A percentile compares a stretch with the other conserved stretches of the same genome.
Conservation (phyloP, 2,329 filamentous ascomycete genomes). For the Pezicula carpinea region DNA sequence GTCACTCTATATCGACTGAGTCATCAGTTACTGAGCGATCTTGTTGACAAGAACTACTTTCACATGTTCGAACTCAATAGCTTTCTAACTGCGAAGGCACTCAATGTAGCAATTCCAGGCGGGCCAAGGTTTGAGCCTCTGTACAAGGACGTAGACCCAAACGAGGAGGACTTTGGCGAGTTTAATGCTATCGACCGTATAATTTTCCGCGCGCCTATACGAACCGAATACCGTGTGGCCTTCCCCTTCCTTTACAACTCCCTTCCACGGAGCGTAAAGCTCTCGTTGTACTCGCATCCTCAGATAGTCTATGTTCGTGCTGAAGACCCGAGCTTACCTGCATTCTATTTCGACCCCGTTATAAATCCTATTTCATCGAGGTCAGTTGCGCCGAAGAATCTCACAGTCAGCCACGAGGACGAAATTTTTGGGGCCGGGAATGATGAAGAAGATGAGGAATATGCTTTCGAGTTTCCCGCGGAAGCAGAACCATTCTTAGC, state of each 20-base stretch:
- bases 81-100: constrained; percentile 90
- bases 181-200: constrained; percentile 99
- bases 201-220: constrained; percentile 92
- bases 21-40: constrained; percentile 83
- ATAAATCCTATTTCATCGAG: constrained; percentile 97
- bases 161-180: constrained; percentile 98
- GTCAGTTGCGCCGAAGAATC: constrained; percentile 88
- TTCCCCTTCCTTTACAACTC: constrained; percentile 97
- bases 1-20: constrained; percentile 90
- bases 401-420: constrained; percentile 89
- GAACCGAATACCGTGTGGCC: constrained; percentile 92
- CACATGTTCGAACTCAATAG: constrained; percentile 95
- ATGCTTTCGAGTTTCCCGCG: constrained; percentile 77
- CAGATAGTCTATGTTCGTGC: constrained; percentile 87
- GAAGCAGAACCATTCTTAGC: constrained; percentile 83
- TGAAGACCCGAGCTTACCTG: constrained; percentile 83
- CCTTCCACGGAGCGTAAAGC: constrained; percentile 84
- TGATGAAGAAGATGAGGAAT: constrained; percentile 65
- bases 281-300: constrained; percentile 91
- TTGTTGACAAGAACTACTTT: constrained; percentile 95
- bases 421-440: constrained; percentile 82
- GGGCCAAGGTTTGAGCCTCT: constrained; percentile 94
- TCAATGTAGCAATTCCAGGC: constrained; percentile 97
- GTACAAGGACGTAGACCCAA: constrained; percentile 98
- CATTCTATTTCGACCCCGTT: constrained; percentile 96